Percentiles rank a stretch among this genome's conserved stretches.
Conservation (phyloP, 768 basidiomycete species). For the Lyophyllum decastes region DNA sequence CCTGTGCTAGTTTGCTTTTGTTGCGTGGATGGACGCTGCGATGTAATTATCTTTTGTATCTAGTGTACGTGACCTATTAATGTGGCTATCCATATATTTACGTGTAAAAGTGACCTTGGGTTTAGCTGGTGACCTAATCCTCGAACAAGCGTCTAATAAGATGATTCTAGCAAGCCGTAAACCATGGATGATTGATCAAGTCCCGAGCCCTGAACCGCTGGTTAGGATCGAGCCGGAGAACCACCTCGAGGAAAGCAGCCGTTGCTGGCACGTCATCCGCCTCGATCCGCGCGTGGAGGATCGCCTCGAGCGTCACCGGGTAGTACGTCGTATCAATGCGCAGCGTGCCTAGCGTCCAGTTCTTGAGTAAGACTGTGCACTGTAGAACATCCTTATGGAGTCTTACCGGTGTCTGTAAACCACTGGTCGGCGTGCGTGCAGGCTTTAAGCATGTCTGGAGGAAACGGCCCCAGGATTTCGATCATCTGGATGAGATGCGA, state of each 20-base stretch:
- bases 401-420: constrained; percentile 25
- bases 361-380: too few species aligned
- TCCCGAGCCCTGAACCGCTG: constrained; percentile 18
- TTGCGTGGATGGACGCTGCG: too few species aligned
- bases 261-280: constrained; percentile 14
- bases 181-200: constrained; percentile 24
- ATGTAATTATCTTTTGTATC: too few species aligned
- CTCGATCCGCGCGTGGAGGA: constrained; percentile 18
- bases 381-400: too few species aligned
- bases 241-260: constrained; percentile 15
- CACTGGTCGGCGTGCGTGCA: constrained; percentile 19
- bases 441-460: constrained; percentile 14
- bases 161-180: constrained; percentile 2
- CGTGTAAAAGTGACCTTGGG: background rate
- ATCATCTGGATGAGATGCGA: constrained; percentile 30
- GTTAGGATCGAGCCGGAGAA: constrained; percentile 20
- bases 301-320: constrained; percentile 19
- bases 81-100: too few species aligned
- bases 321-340: constrained; percentile 26
- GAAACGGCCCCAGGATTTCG: constrained; percentile 24
- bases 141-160: background rate
- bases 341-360: constrained; percentile 13
- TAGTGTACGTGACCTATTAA: too few species aligned
- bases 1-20: too few species aligned
- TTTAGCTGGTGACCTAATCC: background rate